A percentile compares a stretch with the other conserved stretches of the same genome.
These are phyloP conservation scores for Suhomyces wounanorum DNA, from an alignment of 1,139 yeast species.

Conservation along the genomic window DNA sequence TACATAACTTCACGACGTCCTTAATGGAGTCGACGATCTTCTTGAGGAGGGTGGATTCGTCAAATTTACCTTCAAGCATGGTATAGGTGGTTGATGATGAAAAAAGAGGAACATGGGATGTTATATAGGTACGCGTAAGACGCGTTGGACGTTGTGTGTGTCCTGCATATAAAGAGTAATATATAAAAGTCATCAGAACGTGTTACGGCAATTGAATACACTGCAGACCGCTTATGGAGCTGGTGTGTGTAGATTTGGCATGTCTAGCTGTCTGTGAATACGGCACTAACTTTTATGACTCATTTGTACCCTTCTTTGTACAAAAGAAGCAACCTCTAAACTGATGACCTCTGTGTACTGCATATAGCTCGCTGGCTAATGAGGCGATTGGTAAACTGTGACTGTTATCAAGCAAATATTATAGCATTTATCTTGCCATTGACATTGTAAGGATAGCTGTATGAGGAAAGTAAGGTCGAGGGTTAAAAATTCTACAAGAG, in stretches of 20 bases:
- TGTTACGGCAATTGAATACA: background rate
- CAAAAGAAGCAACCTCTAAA: background rate
- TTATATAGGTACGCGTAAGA: constrained; percentile 11
- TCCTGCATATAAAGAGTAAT: background rate
- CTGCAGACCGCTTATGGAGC: background rate
- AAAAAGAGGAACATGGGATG: background rate
- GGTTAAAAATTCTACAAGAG: too few relatives aligned
- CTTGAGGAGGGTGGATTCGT: constrained; percentile 88
- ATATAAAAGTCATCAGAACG: background rate
- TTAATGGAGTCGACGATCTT: constrained; percentile 90
- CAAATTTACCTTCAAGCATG: constrained; percentile 97
- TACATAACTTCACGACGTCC: constrained; percentile 91
- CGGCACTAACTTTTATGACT: background rate
- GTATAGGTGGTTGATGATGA: constrained; percentile 6
- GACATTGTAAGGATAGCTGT: background rate
- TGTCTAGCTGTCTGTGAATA: too few relatives aligned
- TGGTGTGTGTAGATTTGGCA: background rate
- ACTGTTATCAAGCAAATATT: background rate
- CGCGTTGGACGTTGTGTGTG: background rate
- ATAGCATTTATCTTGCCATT: too few relatives aligned
- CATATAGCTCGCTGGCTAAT: background rate
- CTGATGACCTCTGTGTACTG: background rate
- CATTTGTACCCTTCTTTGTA: background rate
- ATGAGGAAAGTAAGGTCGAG: too few relatives aligned
- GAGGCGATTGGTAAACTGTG: background rate